Evolutionary conservation across 306 rosid species (phyloP), one percentile per base, ranked within the genome.

Genomic region (Acacia melanoxylon): DNA sequence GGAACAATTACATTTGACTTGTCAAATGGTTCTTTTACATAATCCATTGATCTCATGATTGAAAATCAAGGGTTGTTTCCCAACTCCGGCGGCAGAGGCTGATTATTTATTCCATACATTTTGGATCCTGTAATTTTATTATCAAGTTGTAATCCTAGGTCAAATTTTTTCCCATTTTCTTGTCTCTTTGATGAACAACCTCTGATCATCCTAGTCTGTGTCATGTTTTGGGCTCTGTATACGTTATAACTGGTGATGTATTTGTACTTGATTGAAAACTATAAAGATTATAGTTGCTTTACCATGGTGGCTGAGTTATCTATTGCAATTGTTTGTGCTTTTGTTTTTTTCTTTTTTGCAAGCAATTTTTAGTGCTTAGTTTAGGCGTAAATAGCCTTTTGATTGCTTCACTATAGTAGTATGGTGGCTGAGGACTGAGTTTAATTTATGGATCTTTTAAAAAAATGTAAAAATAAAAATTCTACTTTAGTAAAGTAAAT

Each of bases 1-100:
- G 74, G 91, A 87, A 65, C 76, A 65, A 85, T 77, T 82, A 91
- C 81, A 45, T 82, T 87, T 56, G 82, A 83, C 82, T 69, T 82
- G 84, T 76, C 76, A 68, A 82, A 80, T 81, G 78, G 82, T 73
- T 76, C 71, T 82, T 84, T 71, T 77, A 74, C 84, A 6, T 46
- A 14, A 44, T 82, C 73, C 33, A 76, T 77, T 71, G 82, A 84
- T 87, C 85, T 73, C 84, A 74, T 80, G 84, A 78, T 84, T 12
- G 37, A 27, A 24, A 11, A 25, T 79, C 82, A 73, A 56, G 75
- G 83, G 85, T 67, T 80, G 49, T 74, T 82, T 77, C 72, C 85
- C 80, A 54, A 62, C 83, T 81, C 86, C 83, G 70, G 75, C 86
- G 44, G 86, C 81, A 52, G 73, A 89, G 81, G 85, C 86, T 83